Conservation (phyloP, 169 alveolate species). For the Babesia gibsoni region DNA sequence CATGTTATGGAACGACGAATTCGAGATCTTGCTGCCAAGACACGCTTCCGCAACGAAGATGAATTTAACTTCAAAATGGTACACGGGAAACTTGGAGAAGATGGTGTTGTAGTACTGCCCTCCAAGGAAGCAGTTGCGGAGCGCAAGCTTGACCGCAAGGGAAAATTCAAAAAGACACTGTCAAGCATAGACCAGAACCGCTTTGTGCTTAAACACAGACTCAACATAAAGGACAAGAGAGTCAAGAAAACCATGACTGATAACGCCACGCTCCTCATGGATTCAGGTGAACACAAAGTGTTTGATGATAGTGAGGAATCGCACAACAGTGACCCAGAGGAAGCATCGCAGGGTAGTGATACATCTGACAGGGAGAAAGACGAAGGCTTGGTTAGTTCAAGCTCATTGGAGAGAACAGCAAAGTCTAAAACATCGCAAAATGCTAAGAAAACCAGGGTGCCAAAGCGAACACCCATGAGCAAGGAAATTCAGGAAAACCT, state of each 20-base stretch:
- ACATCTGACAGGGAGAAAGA: background rate
- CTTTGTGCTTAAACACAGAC: slow-evolving; percentile 38
- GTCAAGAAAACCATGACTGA: slow-evolving; percentile 3
- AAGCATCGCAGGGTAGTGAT: background rate
- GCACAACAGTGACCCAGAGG: background rate
- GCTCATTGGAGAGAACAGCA: background rate
- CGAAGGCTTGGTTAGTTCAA: background rate
- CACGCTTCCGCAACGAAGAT: slow-evolving; percentile 47
- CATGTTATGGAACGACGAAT: slow-evolving; percentile 47
- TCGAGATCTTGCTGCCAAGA: slow-evolving; percentile 36
- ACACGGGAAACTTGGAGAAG: slow-evolving; percentile 45
- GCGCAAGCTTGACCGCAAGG: slow-evolving; percentile 21
- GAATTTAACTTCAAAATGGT: slow-evolving; percentile 63
- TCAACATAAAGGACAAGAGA: slow-evolving; percentile 3
- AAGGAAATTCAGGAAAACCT: slow-evolving; percentile 3
- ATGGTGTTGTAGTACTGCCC: slow-evolving; percentile 48
- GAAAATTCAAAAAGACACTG: slow-evolving; percentile 5
- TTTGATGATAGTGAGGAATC: slow-evolving; percentile 1
- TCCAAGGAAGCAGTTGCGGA: slow-evolving; percentile 8
- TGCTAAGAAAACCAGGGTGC: background rate
- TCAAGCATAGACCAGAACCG: slow-evolving; percentile 26
- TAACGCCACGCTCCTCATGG: slow-evolving; percentile 22
- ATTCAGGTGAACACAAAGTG: background rate
- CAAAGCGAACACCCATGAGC: background rate
- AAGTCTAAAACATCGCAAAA: background rate